Percentiles rank a stretch among this genome's conserved stretches.
Conservation (phyloP, 2,329 filamentous ascomycete species). For the Trichophyton equinum region DNA sequence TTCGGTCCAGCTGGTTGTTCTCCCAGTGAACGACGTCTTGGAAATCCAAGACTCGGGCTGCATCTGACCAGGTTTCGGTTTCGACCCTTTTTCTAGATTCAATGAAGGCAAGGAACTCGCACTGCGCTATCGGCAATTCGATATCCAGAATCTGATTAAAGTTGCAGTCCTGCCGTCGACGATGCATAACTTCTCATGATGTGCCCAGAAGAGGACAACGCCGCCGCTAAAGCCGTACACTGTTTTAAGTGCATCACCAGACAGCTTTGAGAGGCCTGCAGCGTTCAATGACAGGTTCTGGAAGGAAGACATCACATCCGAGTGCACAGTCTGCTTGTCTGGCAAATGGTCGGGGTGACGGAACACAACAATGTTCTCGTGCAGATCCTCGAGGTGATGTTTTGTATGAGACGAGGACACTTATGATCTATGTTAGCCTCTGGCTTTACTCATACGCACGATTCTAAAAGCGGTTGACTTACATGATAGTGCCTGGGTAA, state of each 20-base stretch:
- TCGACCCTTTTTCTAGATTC: too few species aligned
- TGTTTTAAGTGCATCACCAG: conserved; percentile 59
- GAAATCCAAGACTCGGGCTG: conserved; percentile 97
- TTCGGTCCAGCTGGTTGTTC: conserved; percentile 80
- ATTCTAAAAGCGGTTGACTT: conserved; percentile 31
- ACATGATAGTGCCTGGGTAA: conserved; percentile 67
- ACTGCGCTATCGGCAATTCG: too few species aligned
- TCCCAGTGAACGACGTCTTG: conserved; percentile 85
- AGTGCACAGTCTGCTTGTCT: conserved; percentile 54
- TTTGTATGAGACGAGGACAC: conserved; percentile 72
- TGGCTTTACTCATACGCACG: conserved; percentile 8
- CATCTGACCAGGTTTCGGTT: too few species aligned
- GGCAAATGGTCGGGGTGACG: conserved; percentile 80
- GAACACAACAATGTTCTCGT: conserved; percentile 89
- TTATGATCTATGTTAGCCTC: conserved; percentile 20
- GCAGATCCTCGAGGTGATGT: conserved; percentile 83
- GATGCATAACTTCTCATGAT: conserved; percentile 96
- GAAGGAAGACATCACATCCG: conserved; percentile 44
- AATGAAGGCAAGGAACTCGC: too few species aligned
- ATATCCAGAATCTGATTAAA: too few species aligned
- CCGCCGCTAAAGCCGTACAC: conserved; percentile 73
- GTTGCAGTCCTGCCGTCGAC: conserved; percentile 83
- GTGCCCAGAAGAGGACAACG: conserved; percentile 91
- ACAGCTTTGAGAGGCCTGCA: conserved; percentile 49
- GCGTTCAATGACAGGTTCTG: conserved; percentile 45